Evolutionary conservation across 2,329 filamentous ascomycete genomes (phyloP), one percentile per base, ranked within the genome.

Genomic region (Clonostachys sp.): DNA sequence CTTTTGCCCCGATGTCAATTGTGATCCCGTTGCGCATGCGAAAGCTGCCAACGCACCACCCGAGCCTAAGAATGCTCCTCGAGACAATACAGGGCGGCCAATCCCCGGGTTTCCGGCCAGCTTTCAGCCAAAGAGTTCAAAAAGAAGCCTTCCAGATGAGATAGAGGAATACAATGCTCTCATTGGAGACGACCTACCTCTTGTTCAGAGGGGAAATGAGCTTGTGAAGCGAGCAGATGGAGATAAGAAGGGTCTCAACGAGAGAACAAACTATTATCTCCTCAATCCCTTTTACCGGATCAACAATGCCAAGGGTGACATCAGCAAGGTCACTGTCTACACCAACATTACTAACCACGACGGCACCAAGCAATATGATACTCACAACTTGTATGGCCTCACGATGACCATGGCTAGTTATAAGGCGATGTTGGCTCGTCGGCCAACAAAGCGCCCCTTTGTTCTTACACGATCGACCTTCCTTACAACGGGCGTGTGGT

Each of bases 381-480:
- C 80, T 0, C 86, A 90, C 64, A 89, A 89, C 55, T 63, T 89
- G 2, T 89, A 86, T 61, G 87, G 87, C 41, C 44, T 45, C 39
- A 81, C 87, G 81, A 89, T 89, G 86, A 84, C 81, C 4, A 66
- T 72, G 12, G 73, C 41, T n/a, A 42, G 24, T 57, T 62, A 69
- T 18, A 61, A 82, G 53, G 71, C 77, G 0, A 67, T 90, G 83
- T 60, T 80, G 5, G 61, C 67, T 12, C 80, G 86, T 9, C 77
- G 84, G 2, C 84, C 86, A 0, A 61, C 61, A 1, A 65, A 81
- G 5, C 77, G 86, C 0, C 85, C 87, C 2, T 60, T 90, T 52
- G 71, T 90, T 43, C 86, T 90, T 54, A 87, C 84, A 2, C 80
- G 86, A 20, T 84, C 80, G 20, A 89, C 85, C 0, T 90, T 51